Conservation (phyloP, 192 early-diverging fungal genomes). For the Entomortierella lignicola region DNA sequence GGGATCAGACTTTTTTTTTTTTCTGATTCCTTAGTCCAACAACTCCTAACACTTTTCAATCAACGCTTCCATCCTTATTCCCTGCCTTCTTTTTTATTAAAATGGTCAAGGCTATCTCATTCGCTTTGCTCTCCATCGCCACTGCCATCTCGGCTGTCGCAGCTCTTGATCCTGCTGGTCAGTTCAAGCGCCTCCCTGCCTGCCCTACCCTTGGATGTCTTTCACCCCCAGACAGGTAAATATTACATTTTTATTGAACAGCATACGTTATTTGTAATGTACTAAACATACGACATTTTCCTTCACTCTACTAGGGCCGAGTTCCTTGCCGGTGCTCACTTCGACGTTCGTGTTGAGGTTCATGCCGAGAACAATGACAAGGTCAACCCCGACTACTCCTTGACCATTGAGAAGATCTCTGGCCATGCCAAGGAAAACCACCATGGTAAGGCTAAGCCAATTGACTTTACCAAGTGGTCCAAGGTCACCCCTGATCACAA, state of each 20-base stretch:
- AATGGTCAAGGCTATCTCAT: constrained; percentile 53
- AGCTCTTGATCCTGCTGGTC: constrained; percentile 54
- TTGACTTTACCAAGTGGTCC: constrained; percentile 60
- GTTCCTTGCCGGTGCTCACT: constrained; percentile 67
- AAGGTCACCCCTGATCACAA: constrained; percentile 31
- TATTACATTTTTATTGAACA: no score
- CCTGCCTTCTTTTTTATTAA: background rate
- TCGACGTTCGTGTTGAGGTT: constrained; percentile 72
- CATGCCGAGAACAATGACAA: constrained; percentile 61
- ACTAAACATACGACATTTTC: no score
- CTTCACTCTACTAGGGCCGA: constrained; percentile 48
- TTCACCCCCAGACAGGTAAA: constrained; percentile 61
- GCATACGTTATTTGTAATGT: no score
- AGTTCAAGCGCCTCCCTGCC: constrained; percentile 61
- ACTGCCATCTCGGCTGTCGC: constrained; percentile 40
- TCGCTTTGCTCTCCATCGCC: constrained; percentile 41
- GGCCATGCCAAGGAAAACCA: constrained; percentile 22
- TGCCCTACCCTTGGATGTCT: constrained; percentile 62
- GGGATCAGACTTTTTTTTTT: constrained; percentile 3
- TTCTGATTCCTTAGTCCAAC: constrained; percentile 49
- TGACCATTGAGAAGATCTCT: constrained; percentile 61
- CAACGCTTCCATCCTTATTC: background rate
- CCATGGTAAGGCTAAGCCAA: constrained; percentile 19
- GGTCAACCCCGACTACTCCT: constrained; percentile 54
- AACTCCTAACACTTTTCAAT: constrained; percentile 36